phyloP scores from a whole-genome alignment of 2,329 filamentous ascomycete genomes.

The Cryphonectria nitschkei region DNA sequence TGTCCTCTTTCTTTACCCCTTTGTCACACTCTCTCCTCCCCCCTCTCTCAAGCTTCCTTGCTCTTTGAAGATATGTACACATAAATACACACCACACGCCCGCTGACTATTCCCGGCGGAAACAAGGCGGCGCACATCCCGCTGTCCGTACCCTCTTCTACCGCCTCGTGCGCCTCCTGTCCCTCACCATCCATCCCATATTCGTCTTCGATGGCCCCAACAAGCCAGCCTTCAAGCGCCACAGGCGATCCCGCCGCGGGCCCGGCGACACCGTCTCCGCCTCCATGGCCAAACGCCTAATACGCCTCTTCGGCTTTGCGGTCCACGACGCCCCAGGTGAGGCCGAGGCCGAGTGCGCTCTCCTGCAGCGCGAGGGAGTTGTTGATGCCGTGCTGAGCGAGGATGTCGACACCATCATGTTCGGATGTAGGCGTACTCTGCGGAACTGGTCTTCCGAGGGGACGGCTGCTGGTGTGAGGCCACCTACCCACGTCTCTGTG shows the following conservation, averaged over 20 bases:
- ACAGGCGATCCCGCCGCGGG: slow-evolving; percentile 68
- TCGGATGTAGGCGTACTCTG: slow-evolving; percentile 79
- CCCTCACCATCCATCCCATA: slow-evolving; percentile 53
- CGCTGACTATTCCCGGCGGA: not conserved
- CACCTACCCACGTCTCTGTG: slow-evolving; percentile 83
- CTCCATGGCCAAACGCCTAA: slow-evolving; percentile 79
- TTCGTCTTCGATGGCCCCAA: slow-evolving; percentile 59
- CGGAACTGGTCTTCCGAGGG: slow-evolving; percentile 82
- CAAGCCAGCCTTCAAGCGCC: slow-evolving; percentile 77
- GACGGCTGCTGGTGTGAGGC: slow-evolving; percentile 59
- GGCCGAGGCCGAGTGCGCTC: slow-evolving; percentile 92
- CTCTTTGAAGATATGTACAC: not conserved
- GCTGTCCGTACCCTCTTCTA: slow-evolving; percentile 92
- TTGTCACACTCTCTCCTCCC: not conserved
- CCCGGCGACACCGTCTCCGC: slow-evolving; percentile 69
- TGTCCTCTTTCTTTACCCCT: not conserved
- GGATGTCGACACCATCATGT: slow-evolving; percentile 98
- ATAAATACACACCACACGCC: not conserved
- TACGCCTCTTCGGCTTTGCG: slow-evolving; percentile 83
- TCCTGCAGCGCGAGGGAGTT: slow-evolving; percentile 78
- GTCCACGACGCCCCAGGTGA: slow-evolving; percentile 89
- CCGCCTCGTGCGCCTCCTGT: slow-evolving; percentile 66
- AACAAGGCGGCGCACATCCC: slow-evolving; percentile 76
- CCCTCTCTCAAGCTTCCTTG: slow-evolving; percentile 16
- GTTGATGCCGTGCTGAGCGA: slow-evolving; percentile 95